Evolutionary conservation across 129 eudicot species (phyloP).

Genomic region (Escallonia rubra): DNA sequence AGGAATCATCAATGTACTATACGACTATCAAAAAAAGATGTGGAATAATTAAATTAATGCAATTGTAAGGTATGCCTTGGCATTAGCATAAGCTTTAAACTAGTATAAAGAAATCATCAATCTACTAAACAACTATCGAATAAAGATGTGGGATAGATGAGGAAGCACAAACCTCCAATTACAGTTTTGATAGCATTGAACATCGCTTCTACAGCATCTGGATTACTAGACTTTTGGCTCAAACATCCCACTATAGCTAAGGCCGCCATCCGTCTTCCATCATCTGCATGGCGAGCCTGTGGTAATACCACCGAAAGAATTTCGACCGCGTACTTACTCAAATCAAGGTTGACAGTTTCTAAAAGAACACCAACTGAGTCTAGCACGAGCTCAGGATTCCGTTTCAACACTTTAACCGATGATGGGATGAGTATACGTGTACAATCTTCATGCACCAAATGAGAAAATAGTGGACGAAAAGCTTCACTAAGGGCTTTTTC

Average conservation of each 20-base stretch:
- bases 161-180: constrained; percentile 48
- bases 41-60: too few species aligned
- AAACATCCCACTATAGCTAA: constrained; percentile 62
- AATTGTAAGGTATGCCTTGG: background rate
- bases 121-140: background rate
- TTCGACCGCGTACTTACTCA: constrained; percentile 79
- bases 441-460: constrained; percentile 82
- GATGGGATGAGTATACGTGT: constrained; percentile 63
- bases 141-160: background rate
- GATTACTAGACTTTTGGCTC: constrained; percentile 84
- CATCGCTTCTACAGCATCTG: constrained; percentile 87
- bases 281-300: constrained; percentile 97
- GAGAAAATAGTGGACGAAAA: constrained; percentile 55
- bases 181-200: constrained; percentile 60
- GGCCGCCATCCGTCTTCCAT: constrained; percentile 75
- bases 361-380: constrained; percentile 72
- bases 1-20: background rate
- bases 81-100: background rate
- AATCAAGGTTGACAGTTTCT: constrained; percentile 61
- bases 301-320: constrained; percentile 65
- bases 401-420: constrained; percentile 86
- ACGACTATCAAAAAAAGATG: background rate
- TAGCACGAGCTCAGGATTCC: constrained; percentile 94
- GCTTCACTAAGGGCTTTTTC: constrained; percentile 67
- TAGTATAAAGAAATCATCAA: background rate